phyloP scores from a whole-genome alignment of 495 filamentous ascomycete species.

The Parmelia sp. region DNA sequence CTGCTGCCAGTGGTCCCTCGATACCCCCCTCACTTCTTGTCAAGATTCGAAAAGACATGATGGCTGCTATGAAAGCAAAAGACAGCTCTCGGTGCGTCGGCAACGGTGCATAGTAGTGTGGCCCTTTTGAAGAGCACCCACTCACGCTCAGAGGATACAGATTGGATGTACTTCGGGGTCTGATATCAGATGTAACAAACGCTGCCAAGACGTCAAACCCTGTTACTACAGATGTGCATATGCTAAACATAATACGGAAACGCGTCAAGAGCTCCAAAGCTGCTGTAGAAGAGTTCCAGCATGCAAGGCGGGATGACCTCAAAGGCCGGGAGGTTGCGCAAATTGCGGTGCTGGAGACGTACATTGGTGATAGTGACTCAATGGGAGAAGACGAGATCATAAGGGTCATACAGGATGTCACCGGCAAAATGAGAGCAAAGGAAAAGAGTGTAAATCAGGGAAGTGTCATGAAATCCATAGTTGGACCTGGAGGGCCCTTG shows the following conservation, averaged over 20 bases:
- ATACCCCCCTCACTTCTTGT: constrained; percentile 42
- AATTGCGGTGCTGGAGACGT: constrained; percentile 49
- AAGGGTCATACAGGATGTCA: constrained; percentile 38
- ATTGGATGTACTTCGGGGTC: constrained; percentile 51
- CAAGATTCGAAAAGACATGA: constrained; percentile 52
- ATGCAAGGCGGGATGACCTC: constrained; percentile 48
- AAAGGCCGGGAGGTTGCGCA: constrained; percentile 54
- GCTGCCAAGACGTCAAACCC: constrained; percentile 53
- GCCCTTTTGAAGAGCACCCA: not conserved
- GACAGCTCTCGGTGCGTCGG: constrained; percentile 44
- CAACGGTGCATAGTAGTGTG: not conserved
- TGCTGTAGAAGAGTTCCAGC: constrained; percentile 47
- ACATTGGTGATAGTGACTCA: constrained; percentile 47
- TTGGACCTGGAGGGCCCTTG: constrained; percentile 43
- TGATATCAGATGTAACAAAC: constrained; percentile 59
- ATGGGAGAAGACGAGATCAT: constrained; percentile 46
- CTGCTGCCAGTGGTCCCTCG: constrained; percentile 32
- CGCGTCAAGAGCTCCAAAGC: constrained; percentile 42
- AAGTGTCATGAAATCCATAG: constrained; percentile 42
- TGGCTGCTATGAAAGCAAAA: constrained; percentile 56
- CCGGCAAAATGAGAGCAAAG: constrained; percentile 39
- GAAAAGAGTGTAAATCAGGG: constrained; percentile 42
- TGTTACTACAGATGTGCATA: constrained; percentile 51
- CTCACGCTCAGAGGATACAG: constrained; percentile 27
- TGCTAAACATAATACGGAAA: constrained; percentile 54